These are phyloP conservation scores for Waltergamsia citrina DNA, from an alignment of 2,329 filamentous ascomycete species.

Conservation along the genomic window DNA sequence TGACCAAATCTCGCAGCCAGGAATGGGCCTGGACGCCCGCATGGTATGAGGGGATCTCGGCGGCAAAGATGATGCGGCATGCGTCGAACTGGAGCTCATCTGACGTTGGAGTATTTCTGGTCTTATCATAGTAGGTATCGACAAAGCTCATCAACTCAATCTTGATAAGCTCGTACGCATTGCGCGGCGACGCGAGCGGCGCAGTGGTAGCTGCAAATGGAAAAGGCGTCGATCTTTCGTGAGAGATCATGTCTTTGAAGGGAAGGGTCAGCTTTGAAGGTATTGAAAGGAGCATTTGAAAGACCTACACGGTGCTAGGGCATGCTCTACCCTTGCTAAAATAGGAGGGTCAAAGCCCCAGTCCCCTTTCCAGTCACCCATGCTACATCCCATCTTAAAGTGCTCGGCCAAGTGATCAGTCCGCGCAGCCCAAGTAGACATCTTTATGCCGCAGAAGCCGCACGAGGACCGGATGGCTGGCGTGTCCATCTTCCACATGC, in stretches of 20 bases:
- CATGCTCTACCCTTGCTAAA: conserved; percentile 25
- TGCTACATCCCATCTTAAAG: conserved; percentile 28
- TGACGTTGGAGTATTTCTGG: conserved; percentile 9
- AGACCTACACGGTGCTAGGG: conserved; percentile 28
- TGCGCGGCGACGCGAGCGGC: conserved; percentile 9
- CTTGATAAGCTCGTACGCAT: conserved; percentile 25
- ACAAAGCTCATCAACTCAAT: conserved; percentile 20
- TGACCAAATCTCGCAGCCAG: conserved; percentile 16
- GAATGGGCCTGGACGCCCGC: conserved; percentile 7
- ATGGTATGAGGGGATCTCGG: conserved; percentile 10
- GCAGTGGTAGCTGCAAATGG: conserved; percentile 11
- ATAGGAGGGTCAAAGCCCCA: conserved; percentile 28
- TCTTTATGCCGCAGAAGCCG: conserved; percentile 26
- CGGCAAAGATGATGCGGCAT: conserved; percentile 17
- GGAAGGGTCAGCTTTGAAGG: too few species aligned
- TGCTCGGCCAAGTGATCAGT: conserved; percentile 30
- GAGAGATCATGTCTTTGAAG: conserved; percentile 11
- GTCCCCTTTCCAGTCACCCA: conserved; percentile 33
- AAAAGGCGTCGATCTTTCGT: conserved; percentile 10
- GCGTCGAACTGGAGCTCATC: conserved; percentile 13
- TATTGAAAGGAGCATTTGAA: background rate
- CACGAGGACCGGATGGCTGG: conserved; percentile 27
- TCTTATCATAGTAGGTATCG: conserved; percentile 11
- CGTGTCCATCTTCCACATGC: conserved; percentile 23
- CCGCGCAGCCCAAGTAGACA: conserved; percentile 26